Evolutionary conservation across 106 monocot genomes (phyloP).

Genomic region (Acorus calamus): DNA sequence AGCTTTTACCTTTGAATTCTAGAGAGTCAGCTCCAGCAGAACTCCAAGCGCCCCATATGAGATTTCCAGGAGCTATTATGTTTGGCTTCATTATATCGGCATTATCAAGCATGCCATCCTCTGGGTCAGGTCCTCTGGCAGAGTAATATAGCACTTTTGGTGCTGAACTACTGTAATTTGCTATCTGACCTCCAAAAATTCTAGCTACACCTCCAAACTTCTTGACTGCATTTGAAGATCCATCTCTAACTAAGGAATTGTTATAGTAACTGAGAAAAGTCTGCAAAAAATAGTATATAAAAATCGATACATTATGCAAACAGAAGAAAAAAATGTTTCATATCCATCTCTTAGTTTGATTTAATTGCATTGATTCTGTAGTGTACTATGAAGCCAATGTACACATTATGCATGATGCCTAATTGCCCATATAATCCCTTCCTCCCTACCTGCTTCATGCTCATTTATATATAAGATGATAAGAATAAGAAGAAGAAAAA

Average conservation of each 20-base stretch:
- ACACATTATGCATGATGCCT: too few relatives aligned
- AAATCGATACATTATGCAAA: not conserved
- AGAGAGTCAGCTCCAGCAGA: constrained; percentile 53
- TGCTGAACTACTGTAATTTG: constrained; percentile 71
- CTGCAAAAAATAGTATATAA: constrained; percentile 18
- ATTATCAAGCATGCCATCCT: constrained; percentile 67
- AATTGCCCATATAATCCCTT: too few relatives aligned
- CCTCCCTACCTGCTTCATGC: too few relatives aligned
- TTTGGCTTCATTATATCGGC: constrained; percentile 97
- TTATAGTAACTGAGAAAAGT: constrained; percentile 81
- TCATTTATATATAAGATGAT: not conserved
- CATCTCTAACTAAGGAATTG: constrained; percentile 55
- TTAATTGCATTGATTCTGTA: too few relatives aligned
- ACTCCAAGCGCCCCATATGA: constrained; percentile 99
- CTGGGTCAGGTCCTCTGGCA: constrained; percentile 92
- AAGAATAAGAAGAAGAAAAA: not conserved
- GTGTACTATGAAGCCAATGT: too few relatives aligned
- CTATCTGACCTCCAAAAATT: constrained; percentile 68
- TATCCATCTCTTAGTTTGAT: not conserved
- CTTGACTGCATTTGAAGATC: constrained; percentile 29
- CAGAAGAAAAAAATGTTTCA: not conserved
- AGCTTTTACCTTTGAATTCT: constrained; percentile 74
- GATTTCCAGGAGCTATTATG: constrained; percentile 85
- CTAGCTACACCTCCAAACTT: constrained; percentile 67
- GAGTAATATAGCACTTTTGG: constrained; percentile 97